Conservation (phyloP, 208 protist genomes). For the Acanthamoeba lenticulata region DNA sequence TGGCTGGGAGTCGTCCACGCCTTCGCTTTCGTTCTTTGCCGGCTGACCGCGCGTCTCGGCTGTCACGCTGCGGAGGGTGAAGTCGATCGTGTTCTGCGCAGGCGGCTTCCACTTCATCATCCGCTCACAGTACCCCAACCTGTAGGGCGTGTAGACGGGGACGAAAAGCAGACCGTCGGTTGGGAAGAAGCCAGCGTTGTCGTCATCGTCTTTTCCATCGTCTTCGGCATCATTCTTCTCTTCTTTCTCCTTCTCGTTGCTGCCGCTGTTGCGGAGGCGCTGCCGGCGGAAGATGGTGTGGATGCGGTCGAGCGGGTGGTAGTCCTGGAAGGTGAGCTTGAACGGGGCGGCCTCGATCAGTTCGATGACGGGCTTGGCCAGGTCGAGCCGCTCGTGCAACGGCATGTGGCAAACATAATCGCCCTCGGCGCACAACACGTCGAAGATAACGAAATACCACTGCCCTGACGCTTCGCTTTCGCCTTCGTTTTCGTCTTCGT, state of each 20-base stretch:
- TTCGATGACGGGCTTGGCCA: not conserved
- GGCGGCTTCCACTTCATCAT: conserved; percentile 59
- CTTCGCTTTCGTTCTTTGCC: not conserved
- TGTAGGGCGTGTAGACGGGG: conserved; percentile 51
- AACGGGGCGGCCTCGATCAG: conserved; percentile 1
- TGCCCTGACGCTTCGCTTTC: not conserved
- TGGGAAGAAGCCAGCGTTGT: not conserved
- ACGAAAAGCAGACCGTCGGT: conserved; percentile 47
- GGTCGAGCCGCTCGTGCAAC: conserved; percentile 33
- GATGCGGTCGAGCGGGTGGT: conserved; percentile 1
- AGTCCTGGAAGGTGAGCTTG: conserved; percentile 35
- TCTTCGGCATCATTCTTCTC: not conserved
- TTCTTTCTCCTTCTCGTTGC: not conserved
- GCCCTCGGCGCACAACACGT: conserved; percentile 33
- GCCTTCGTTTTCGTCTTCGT: not conserved
- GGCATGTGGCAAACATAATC: conserved; percentile 46
- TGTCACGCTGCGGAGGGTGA: not conserved
- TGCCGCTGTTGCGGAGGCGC: not conserved
- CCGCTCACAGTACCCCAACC: conserved; percentile 16
- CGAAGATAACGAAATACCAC: conserved; percentile 45
- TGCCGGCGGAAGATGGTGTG: not conserved
- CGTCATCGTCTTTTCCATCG: not conserved
- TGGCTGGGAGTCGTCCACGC: not conserved
- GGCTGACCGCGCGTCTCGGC: too few relatives aligned
- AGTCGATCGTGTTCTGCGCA: not conserved